Base-by-base conservation (phyloP, 805 yeast species). In the Suhomyces kilbournensis region DNA sequence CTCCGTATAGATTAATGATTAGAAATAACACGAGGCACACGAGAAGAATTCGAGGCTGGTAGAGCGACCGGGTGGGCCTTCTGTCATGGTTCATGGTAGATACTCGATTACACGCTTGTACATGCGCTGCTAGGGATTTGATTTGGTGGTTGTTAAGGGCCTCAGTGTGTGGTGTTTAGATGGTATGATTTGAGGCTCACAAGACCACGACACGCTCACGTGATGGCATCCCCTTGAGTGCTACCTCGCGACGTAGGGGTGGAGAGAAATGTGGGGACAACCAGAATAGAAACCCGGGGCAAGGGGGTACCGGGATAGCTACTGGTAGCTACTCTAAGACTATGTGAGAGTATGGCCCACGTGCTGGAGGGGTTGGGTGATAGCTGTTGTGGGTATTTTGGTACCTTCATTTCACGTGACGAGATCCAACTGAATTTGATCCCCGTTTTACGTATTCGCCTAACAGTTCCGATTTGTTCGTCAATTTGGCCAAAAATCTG, bases 11-110 rank as follows among this genome's bases (percentile, higher is more conserved):
- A 22, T 46, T 26, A 35, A 56, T 20, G 23, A 60, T 34, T 14
- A 59, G 44, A 19, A 45, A 28, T 9, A 45, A 19, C 26, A 56
- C 26, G 26, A 53, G 42, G 46, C 55, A 55, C 22, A 48, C 32
- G 22, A 56, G 17, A 20, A 58, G 12, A 14, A 56, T 23, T 28
- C 44, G 51, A 17, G 56, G 54, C 48, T 50, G 57, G 34, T 39
- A 51, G 23, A 53, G 32, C 25, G 56, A 42, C 47, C 57, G 30
- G 26, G 56, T 38, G 19, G 26, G 39, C 49, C 42, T 19, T 38
- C 39, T 26, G 46, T 14, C 35, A 17, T 20, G n/a, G 7, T 38
- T 17, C 42, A 38, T 38, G 42, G 23, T 19, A 17, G 30, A 23
- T 42, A 20, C 25, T 15, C 20, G 44, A 23, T 43, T 10, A 20